These are phyloP conservation scores for Colletotrichum sp. DNA, from an alignment of 2,329 filamentous ascomycete species.

Conservation along the genomic window DNA sequence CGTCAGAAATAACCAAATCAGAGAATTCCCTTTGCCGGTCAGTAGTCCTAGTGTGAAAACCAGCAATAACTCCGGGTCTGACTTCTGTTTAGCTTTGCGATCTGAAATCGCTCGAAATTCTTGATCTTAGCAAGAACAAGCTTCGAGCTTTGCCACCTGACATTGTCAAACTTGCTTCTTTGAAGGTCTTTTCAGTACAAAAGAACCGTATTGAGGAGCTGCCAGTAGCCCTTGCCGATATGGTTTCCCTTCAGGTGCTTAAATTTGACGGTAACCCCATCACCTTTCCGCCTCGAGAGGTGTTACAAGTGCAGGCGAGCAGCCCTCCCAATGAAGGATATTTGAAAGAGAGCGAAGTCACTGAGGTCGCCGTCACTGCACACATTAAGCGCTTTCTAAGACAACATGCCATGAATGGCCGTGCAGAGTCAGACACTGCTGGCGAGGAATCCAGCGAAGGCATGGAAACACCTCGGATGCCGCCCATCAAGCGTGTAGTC, in stretches of 20 bases:
- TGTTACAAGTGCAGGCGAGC: slow-evolving; percentile 63
- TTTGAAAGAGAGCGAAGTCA: slow-evolving; percentile 67
- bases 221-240: slow-evolving; percentile 84
- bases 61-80: slow-evolving; percentile 17
- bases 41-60: slow-evolving; percentile 24
- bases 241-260: slow-evolving; percentile 86
- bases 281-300: slow-evolving; percentile 75
- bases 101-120: slow-evolving; percentile 85
- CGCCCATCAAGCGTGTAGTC: slow-evolving; percentile 61
- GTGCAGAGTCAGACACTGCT: slow-evolving; percentile 59
- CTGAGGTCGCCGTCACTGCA: slow-evolving; percentile 63
- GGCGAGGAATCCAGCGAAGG: slow-evolving; percentile 73
- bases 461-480: slow-evolving; percentile 79
- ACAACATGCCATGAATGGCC: slow-evolving; percentile 56
- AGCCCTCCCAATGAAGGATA: slow-evolving; percentile 61
- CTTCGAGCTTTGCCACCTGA: slow-evolving; percentile 79
- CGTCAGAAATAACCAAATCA: slow-evolving; percentile 76
- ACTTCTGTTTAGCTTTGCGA: slow-evolving; percentile 72
- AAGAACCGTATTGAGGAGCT: slow-evolving; percentile 87
- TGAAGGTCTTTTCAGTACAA: slow-evolving; percentile 88
- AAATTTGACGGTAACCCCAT: slow-evolving; percentile 87
- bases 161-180: slow-evolving; percentile 78
- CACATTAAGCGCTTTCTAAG: slow-evolving; percentile 67
- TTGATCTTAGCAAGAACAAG: slow-evolving; percentile 90
- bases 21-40: slow-evolving; percentile 64